Percentiles rank a stretch among this genome's conserved stretches.
Conservation (phyloP, 805 yeast genomes). For the Suhomyces vadensis region DNA sequence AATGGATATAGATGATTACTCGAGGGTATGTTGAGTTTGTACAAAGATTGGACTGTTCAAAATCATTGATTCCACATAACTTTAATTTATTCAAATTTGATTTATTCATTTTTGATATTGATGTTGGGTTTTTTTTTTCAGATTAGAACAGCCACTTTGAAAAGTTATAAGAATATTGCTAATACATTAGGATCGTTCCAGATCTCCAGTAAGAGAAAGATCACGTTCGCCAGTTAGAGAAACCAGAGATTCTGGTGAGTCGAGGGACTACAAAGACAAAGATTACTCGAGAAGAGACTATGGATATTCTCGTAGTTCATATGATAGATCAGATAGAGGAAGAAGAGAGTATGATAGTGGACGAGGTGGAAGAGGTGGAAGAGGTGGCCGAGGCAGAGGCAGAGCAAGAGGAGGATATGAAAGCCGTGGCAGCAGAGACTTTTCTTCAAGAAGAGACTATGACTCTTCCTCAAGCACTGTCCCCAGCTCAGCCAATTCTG, state of each 20-base stretch:
- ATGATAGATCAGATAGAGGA: conserved; percentile 9
- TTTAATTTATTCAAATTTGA: too few species aligned
- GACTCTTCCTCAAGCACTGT: conserved; percentile 23
- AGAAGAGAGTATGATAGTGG: conserved; percentile 20
- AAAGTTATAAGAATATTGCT: conserved; percentile 5
- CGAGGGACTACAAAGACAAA: background rate
- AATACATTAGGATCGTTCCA: conserved; percentile 26
- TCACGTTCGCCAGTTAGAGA: conserved; percentile 40
- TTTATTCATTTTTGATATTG: too few species aligned
- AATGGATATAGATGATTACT: conserved; percentile 64
- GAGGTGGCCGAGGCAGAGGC: conserved; percentile 21
- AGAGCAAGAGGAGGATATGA: conserved; percentile 19
- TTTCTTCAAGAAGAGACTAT: conserved; percentile 23
- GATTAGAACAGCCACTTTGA: too few species aligned
- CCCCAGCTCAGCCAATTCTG: conserved; percentile 31
- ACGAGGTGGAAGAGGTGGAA: conserved; percentile 17
- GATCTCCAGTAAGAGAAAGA: conserved; percentile 29
- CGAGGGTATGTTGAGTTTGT: conserved; percentile 49
- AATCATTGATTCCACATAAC: background rate
- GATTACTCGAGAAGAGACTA: conserved; percentile 5
- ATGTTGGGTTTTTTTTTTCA: too few species aligned
- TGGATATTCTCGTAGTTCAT: conserved; percentile 15
- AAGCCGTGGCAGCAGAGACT: conserved; percentile 17
- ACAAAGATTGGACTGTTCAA: background rate
- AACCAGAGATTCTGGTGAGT: conserved; percentile 8